Conservation (phyloP, 352 stramenopile genomes). For the Sclerospora graminicola region DNA sequence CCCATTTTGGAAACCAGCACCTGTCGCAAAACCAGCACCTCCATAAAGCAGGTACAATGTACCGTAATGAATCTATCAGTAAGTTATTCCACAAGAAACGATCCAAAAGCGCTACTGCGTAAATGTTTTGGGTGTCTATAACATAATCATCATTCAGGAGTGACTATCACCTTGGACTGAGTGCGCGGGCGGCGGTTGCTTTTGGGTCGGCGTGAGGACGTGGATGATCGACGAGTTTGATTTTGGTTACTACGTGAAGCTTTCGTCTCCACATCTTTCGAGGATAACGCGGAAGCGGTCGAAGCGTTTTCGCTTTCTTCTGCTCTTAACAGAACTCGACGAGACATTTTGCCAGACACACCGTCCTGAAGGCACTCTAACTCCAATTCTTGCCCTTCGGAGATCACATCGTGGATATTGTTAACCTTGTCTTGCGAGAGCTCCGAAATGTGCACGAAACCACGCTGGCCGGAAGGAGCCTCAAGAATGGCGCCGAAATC, state of each 20-base stretch:
- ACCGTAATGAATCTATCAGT: no score
- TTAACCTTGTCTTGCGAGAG: constrained; percentile 56
- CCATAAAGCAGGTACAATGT: no score
- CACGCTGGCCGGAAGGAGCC: constrained; percentile 69
- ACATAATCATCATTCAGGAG: constrained; percentile 1
- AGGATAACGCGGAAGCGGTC: constrained; percentile 1
- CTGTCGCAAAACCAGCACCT: no score
- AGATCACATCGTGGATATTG: constrained; percentile 52
- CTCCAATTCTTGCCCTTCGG: constrained; percentile 66
- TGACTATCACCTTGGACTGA: constrained; percentile 21
- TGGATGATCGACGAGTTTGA: constrained; percentile 21
- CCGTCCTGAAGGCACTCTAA: constrained; percentile 73
- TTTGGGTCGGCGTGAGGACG: constrained; percentile 23
- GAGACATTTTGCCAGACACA: constrained; percentile 75
- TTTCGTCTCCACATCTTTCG: constrained; percentile 3
- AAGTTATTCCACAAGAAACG: no score
- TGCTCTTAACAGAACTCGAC: constrained; percentile 33
- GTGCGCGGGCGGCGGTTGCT: constrained; percentile 17
- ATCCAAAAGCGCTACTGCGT: no score
- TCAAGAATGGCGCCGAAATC: constrained; percentile 93
- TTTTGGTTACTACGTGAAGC: constrained; percentile 9
- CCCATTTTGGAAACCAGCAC: no score
- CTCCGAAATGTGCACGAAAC: constrained; percentile 93
- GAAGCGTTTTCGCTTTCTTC: constrained; percentile 7
- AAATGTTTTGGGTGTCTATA: no score